Base-by-base conservation (phyloP, 345 rosid species). In the Draba incana region DNA sequence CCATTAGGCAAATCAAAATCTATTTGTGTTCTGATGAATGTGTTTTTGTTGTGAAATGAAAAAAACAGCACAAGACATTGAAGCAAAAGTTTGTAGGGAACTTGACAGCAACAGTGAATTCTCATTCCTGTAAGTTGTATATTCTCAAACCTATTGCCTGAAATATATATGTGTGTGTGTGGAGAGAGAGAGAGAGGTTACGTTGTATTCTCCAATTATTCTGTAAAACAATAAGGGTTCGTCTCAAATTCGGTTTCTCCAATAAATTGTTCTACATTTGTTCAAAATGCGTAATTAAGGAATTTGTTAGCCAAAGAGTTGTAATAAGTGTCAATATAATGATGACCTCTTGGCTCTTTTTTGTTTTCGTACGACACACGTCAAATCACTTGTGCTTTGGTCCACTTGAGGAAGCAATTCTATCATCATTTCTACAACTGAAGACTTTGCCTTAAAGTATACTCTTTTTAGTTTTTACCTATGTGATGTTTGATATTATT, bases 121-220 rank as follows among this genome's bases (percentile, higher is more conserved):
- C 88, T 47, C 98, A 88, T 69, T 77, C 88, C 0, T 83, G 96
- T 80, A 90, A 84, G 82, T 69, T 88, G 82, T 88, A 84, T 67
- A 75, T 88, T 57, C 78, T 93, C 87, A 93, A 81, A 84, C 98
- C 90, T 30, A 30, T 85, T 69, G 82, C 85, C 42, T 92, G 57
- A 75, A 57, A 64, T 6, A 24, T 6, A 64, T 6, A 24, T 6
- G 13, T 24, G 24, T 5, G 31, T 1, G 4, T 35, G 38, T 5
- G 30, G 3, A 5, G 23, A 49, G 16, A 63, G 68, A 4, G 13
- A 30, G 4, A 25, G 23, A 35, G 16, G 64, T 6, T 35, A 52
- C 2, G 41, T 35, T 64, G 71, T 50, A 24, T 1, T 50, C 58
- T 33, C 54, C 65, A 33, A 31, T 49, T 24, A 60, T 31, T 49